A percentile compares a stretch with the other conserved stretches of the same genome.
phyloP scores from a whole-genome alignment of 768 basidiomycete species.

The Hypholoma fasciculare region DNA sequence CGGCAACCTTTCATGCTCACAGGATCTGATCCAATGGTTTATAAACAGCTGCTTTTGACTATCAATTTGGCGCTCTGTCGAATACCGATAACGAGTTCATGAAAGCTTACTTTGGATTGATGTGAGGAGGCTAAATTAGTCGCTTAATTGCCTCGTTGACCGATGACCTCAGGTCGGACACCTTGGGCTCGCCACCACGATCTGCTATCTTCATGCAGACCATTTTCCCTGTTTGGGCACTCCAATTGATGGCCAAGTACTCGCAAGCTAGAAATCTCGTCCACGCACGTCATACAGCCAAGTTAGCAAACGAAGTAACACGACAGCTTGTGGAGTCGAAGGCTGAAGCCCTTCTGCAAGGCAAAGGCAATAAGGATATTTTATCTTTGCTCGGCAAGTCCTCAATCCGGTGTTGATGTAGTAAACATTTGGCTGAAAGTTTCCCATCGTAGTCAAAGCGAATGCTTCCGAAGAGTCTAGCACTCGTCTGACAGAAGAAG shows the following conservation, averaged over 20 bases:
- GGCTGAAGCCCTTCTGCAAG: constrained; percentile 44
- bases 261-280: constrained; percentile 44
- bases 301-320: constrained; percentile 44
- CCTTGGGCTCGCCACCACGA: constrained; percentile 47
- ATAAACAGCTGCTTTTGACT: constrained; percentile 49
- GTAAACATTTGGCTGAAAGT: background rate
- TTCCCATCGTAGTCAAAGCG: constrained; percentile 42
- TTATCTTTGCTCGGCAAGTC: constrained; percentile 54
- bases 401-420: background rate
- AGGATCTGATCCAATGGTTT: background rate
- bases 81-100: constrained; percentile 53
- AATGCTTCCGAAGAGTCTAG: constrained; percentile 49
- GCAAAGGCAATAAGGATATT: constrained; percentile 52
- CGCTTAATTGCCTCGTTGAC: constrained; percentile 1
- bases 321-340: constrained; percentile 48
- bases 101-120: constrained; percentile 53
- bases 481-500: constrained; percentile 46
- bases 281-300: constrained; percentile 45
- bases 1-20: background rate
- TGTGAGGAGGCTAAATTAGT: constrained; percentile 27
- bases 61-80: constrained; percentile 55
- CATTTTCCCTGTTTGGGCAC: constrained; percentile 45
- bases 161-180: constrained; percentile 38
- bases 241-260: constrained; percentile 46
- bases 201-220: constrained; percentile 49